Evolutionary conservation across 495 filamentous ascomycete species (phyloP), one percentile per base, ranked within the genome.

Genomic region (Friedmanniomyces simplex): DNA sequence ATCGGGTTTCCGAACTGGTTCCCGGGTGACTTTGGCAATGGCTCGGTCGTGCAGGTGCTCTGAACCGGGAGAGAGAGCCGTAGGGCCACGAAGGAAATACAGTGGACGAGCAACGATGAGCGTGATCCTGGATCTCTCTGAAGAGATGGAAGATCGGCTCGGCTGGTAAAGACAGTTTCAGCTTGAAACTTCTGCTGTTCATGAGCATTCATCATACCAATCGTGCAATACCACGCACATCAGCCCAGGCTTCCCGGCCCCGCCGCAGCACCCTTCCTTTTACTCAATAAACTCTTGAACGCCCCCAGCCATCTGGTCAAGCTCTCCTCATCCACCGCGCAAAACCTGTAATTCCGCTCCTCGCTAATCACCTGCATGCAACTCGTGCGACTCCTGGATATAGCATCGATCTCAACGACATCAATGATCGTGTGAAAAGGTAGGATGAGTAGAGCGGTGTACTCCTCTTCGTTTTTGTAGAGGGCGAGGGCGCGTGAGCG

Each of bases 331-430:
- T 86, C 82, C 20, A 79, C 71, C 0, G 88, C 84, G 67, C 87
- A 93, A 58, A 96, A 91, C 39, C 88, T 83, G 59, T 91, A 95
- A 52, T 81, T 89, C 71, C 94, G 91, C 66, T 96, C 91, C 61
- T 95, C 91, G 46, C 87, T 87, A 71, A 98, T 95, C 64, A 96
- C 80, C 68, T 98, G 93, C 72, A 96, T 74, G 70, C 93, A 98
- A 66, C 85, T 81, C 42, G 72, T 79, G 73, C 94, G 95, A 37
- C 84, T 93, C 59, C 80, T 83, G 46, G 87, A 93, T 62, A 93
- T 69, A 0, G 91, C 84, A 59, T 97, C 88, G 51, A 95, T 86
- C 55, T 98, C 93, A 26, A 96, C 89, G 22, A 88, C 93, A 64
- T 95, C 87, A 66, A 97, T 86, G 57, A 98, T 82, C 41, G 79